Base-by-base conservation (phyloP, 2,329 filamentous ascomycete species). In the Aspergillus eucalypticola region DNA sequence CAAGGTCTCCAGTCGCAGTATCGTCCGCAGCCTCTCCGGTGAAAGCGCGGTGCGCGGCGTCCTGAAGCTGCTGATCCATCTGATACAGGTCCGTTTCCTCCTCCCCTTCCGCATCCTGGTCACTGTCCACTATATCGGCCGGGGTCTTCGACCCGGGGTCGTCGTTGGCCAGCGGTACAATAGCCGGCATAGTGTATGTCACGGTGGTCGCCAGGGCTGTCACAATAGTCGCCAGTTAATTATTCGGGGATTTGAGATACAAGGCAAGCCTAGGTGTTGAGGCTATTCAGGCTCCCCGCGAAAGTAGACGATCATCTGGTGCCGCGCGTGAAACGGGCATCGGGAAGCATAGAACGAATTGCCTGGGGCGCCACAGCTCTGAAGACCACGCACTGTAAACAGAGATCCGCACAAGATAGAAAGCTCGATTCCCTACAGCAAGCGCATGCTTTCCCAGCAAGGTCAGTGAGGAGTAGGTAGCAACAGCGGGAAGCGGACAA, bases 61-160 rank as follows among this genome's bases (percentile, higher is more conserved):
- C 69, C 63, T 76, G 74, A 21, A 76, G 69, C 54, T 74, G 74
- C 58, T 76, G 73, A 51, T 77, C 74, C 73, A 74, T 74, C 49
- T 72, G 70, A 56, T 77, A 78, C 32, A 78, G 58, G 57, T 78
- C 76, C 15, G 76, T 75, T 56, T 77, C 76, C 51, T 79, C 76
- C 60, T 79, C 76, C n/a, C 77, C 77, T 59, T 79, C 77, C 19
- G 77, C 77, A 60, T 79, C 77, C 65, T 75, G 73, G 56, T 79
- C 77, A 63, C 77, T 79, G 59, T 78, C 76, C 46, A 72, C 67
- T 60, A 71, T 60, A 56, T 77, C 74, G 32, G 68, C 60, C 35
- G 69, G 69, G 42, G 70, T 66, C 63, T 72, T 71, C 60, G 71
- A 65, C 58, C 70, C 68, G 50, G 70, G 67, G 64, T 76, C 72